phyloP scores from a whole-genome alignment of 306 rosid genomes.

The Lotus japonicus region DNA sequence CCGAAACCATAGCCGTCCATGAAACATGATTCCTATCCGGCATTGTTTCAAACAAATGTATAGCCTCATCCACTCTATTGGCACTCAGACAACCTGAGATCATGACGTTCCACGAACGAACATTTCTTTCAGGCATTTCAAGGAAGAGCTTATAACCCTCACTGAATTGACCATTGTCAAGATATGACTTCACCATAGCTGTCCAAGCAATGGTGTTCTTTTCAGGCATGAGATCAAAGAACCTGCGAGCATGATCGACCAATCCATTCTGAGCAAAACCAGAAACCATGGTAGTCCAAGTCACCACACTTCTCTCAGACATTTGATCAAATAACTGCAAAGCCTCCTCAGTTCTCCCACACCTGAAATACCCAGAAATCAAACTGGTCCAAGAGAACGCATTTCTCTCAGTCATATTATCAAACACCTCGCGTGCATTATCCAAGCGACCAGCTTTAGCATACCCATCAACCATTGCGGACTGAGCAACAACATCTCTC shows the following conservation, averaged over 20 bases:
- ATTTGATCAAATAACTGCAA: slow-evolving; percentile 27
- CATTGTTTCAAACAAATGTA: slow-evolving; percentile 34
- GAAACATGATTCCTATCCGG: slow-evolving; percentile 32
- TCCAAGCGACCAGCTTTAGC: slow-evolving; percentile 34
- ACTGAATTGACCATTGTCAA: slow-evolving; percentile 28
- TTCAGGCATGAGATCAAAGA: slow-evolving; percentile 39
- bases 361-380: slow-evolving; percentile 37
- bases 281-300: slow-evolving; percentile 31
- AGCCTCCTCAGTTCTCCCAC: slow-evolving; percentile 38
- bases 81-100: slow-evolving; percentile 35
- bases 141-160: slow-evolving; percentile 37
- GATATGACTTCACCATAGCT: slow-evolving; percentile 42
- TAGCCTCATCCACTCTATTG: slow-evolving; percentile 37
- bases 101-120: slow-evolving; percentile 49
- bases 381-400: slow-evolving; percentile 46
- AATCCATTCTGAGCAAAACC: slow-evolving; percentile 38
- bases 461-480: slow-evolving; percentile 43
- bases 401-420: slow-evolving; percentile 33
- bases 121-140: slow-evolving; percentile 34
- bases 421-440: slow-evolving; percentile 32
- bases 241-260: slow-evolving; percentile 24
- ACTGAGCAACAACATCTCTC: slow-evolving; percentile 19
- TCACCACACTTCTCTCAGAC: slow-evolving; percentile 39
- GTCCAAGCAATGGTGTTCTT: slow-evolving; percentile 41
- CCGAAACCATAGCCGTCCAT: slow-evolving; percentile 45